Percentiles rank a stretch among this genome's conserved stretches.
These are phyloP conservation scores for Tagetes erecta DNA, from an alignment of 129 eudicot genomes.

Conservation along the genomic window DNA sequence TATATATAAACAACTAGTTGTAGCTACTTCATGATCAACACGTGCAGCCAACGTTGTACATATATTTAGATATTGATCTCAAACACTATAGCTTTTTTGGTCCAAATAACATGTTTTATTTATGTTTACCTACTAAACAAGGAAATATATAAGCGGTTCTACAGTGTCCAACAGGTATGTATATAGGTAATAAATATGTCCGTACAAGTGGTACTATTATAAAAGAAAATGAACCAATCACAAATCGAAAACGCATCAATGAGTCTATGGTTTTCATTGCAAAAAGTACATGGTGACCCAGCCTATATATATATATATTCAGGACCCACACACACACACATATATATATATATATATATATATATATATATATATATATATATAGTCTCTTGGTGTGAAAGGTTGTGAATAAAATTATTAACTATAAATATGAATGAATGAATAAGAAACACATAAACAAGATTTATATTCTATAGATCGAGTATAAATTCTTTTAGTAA, in stretches of 20 bases:
- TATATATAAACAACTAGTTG: too few relatives aligned
- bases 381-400: not conserved
- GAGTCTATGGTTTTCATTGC: slow-evolving; percentile 16
- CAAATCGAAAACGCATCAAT: slow-evolving; percentile 56
- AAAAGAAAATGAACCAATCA: slow-evolving; percentile 42
- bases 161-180: not conserved
- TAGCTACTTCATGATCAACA: too few relatives aligned
- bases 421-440: too few relatives aligned
- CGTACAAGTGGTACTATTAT: slow-evolving; percentile 28
- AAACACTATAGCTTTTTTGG: too few relatives aligned
- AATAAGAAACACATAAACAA: not conserved
- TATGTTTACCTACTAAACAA: not conserved
- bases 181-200: slow-evolving; percentile 1
- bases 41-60: too few relatives aligned
- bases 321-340: slow-evolving; percentile 28
- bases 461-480: not conserved
- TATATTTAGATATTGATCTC: too few relatives aligned
- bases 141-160: not conserved
- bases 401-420: not conserved
- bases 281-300: slow-evolving; percentile 24
- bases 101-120: not conserved
- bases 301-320: not conserved
- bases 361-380: not conserved
- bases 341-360: not conserved
- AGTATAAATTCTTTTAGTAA: not conserved